Conservation (phyloP, 176 grass and related monocot species). For the Echinochloa phyllopogon region DNA sequence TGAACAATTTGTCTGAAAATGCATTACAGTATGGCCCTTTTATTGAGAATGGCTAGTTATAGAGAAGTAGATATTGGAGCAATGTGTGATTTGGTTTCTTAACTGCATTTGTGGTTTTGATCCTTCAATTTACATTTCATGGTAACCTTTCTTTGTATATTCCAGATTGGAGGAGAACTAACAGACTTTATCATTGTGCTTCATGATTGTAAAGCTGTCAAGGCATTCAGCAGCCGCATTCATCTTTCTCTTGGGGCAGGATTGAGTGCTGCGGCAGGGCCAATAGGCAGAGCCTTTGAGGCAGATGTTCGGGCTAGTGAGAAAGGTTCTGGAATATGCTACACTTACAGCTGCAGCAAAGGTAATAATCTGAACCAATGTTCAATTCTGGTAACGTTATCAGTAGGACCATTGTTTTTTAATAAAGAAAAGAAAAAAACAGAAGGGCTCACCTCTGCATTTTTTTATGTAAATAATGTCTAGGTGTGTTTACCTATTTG, state of each 20-base stretch:
- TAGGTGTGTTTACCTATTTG: neutral
- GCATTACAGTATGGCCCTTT: neutral
- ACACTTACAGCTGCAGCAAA: constrained; percentile 99
- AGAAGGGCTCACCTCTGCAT: neutral
- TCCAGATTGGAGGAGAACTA: constrained; percentile 88
- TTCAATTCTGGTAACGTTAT: neutral
- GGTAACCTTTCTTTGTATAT: constrained; percentile 16
- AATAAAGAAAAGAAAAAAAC: neutral
- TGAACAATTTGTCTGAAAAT: neutral
- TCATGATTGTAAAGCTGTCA: constrained; percentile 74
- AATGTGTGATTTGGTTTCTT: neutral
- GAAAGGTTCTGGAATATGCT: constrained; percentile 88
- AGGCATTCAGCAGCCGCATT: constrained; percentile 78
- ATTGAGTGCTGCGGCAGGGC: constrained; percentile 84
- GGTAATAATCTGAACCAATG: constrained; percentile 46
- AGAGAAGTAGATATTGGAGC: neutral
- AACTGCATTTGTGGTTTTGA: constrained; percentile 22
- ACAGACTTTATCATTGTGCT: constrained; percentile 94
- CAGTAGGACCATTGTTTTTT: neutral
- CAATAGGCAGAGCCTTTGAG: constrained; percentile 90
- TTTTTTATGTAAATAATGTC: neutral
- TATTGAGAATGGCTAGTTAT: neutral
- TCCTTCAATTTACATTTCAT: constrained; percentile 20
- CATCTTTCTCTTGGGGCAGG: constrained; percentile 92
- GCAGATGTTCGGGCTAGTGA: constrained; percentile 84